Evolutionary conservation across 2,329 filamentous ascomycete genomes (phyloP).

Genomic region (Catunica adiposa): DNA sequence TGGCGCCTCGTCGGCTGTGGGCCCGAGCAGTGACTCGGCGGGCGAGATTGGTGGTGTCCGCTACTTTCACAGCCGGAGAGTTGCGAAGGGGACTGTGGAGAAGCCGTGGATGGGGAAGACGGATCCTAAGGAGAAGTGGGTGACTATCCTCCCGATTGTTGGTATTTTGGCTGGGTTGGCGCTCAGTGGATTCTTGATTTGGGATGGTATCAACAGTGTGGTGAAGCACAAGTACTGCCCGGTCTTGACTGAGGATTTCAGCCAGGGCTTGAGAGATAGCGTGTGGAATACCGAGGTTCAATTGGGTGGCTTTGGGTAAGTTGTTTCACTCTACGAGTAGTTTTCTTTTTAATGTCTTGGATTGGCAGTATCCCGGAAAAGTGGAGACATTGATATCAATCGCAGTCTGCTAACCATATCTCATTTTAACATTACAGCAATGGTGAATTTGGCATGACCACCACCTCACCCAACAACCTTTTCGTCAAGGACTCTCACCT

Average conservation of each 20-base stretch:
- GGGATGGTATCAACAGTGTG: conserved; percentile 56
- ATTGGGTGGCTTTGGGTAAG: conserved; percentile 60
- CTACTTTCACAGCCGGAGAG: conserved; percentile 59
- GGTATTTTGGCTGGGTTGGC: conserved; percentile 53
- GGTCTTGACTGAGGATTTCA: conserved; percentile 51
- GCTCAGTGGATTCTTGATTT: conserved; percentile 55
- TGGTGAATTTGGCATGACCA: conserved; percentile 67
- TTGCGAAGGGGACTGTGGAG: conserved; percentile 56
- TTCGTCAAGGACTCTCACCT: conserved; percentile 54
- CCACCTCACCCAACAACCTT: conserved; percentile 53
- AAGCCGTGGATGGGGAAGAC: conserved; percentile 61
- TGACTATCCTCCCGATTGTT: conserved; percentile 60
- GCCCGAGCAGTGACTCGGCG: conserved; percentile 22
- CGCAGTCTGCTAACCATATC: not conserved
- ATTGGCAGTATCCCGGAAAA: not conserved
- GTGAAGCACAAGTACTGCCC: conserved; percentile 58
- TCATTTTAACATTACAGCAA: conserved; percentile 47
- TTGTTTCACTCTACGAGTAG: conserved; percentile 11
- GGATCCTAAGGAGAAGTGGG: conserved; percentile 72
- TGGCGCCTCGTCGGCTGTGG: conserved; percentile 26
- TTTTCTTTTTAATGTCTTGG: too few relatives aligned
- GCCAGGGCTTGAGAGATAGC: conserved; percentile 36
- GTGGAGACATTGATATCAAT: not conserved
- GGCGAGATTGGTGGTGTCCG: conserved; percentile 23
- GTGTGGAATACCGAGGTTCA: conserved; percentile 63